These are phyloP conservation scores for Dipodascus geniculatus DNA, from an alignment of 805 yeast genomes.

Conservation along the genomic window DNA sequence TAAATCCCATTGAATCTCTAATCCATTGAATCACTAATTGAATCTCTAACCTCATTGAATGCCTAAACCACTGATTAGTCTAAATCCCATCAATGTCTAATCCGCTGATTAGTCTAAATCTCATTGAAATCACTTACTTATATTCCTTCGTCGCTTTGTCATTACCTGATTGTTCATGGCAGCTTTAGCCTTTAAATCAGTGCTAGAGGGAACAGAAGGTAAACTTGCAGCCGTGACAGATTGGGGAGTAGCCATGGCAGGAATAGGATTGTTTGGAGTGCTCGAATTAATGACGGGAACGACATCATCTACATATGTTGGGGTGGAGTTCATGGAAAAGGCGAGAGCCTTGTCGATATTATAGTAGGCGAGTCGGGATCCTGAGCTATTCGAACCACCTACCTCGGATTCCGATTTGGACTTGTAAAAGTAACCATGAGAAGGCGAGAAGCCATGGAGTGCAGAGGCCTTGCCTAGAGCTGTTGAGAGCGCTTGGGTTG, in stretches of 20 bases:
- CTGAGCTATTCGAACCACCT: not conserved
- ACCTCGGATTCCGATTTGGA: not conserved
- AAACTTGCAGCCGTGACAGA: not conserved
- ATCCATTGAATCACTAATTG: no score
- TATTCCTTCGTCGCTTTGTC: conserved; percentile 1
- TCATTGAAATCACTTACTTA: not conserved
- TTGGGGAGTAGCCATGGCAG: not conserved
- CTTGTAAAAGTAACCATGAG: conserved; percentile 44
- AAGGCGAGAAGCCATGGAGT: conserved; percentile 45
- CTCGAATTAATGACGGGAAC: not conserved
- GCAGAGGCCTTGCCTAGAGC: conserved; percentile 37
- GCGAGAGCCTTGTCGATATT: not conserved
- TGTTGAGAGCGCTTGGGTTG: conserved; percentile 32
- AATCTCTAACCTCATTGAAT: no score
- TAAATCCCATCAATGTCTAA: no score
- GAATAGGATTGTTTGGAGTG: not conserved
- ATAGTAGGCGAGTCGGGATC: not conserved
- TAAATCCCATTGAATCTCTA: no score
- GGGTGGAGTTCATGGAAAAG: not conserved
- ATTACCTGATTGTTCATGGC: not conserved
- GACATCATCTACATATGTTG: not conserved
- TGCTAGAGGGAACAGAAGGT: not conserved
- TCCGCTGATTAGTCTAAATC: no score
- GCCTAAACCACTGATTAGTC: no score
- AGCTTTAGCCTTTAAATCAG: not conserved